A percentile compares a stretch with the other conserved stretches of the same genome.
phyloP scores from a whole-genome alignment of 768 basidiomycete genomes.

The Lepiota brunneoincarnata region DNA sequence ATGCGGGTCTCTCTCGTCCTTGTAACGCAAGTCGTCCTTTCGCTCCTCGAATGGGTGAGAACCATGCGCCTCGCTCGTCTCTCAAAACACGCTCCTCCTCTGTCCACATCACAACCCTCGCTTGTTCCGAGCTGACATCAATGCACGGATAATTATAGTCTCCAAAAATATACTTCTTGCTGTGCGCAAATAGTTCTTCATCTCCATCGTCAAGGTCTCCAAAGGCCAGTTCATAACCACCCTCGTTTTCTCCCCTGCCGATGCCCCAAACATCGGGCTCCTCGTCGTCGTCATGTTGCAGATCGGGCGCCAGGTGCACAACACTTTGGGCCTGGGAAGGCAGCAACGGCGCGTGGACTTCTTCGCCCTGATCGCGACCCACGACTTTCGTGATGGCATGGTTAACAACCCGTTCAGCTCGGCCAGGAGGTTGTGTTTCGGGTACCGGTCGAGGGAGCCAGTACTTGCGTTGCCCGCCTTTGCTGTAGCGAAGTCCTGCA shows the following conservation, averaged over 20 bases:
- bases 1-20: constrained; percentile 36
- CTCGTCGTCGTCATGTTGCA: constrained; percentile 36
- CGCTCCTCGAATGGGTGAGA: constrained; percentile 54
- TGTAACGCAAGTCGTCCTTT: constrained; percentile 38
- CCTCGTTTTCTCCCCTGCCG: constrained; percentile 22
- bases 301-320: constrained; percentile 62
- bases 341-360: constrained; percentile 75
- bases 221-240: constrained; percentile 64
- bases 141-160: constrained; percentile 90
- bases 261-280: constrained; percentile 39
- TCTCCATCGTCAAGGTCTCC: constrained; percentile 66
- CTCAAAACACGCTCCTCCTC: constrained; percentile 84
- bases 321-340: constrained; percentile 58
- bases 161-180: constrained; percentile 80
- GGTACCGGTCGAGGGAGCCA: constrained; percentile 80
- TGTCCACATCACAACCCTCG: constrained; percentile 65
- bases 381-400: constrained; percentile 37
- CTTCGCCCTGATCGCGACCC: constrained; percentile 44
- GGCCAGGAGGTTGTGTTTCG: constrained; percentile 34
- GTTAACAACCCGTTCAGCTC: constrained; percentile 40
- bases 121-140: constrained; percentile 80
- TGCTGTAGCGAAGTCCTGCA: constrained; percentile 88
- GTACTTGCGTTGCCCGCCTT: constrained; percentile 91
- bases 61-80: constrained; percentile 73
- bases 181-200: constrained; percentile 74